Base-by-base conservation (phyloP, 495 filamentous ascomycete species). In the Penicilliopsis zonata region DNA sequence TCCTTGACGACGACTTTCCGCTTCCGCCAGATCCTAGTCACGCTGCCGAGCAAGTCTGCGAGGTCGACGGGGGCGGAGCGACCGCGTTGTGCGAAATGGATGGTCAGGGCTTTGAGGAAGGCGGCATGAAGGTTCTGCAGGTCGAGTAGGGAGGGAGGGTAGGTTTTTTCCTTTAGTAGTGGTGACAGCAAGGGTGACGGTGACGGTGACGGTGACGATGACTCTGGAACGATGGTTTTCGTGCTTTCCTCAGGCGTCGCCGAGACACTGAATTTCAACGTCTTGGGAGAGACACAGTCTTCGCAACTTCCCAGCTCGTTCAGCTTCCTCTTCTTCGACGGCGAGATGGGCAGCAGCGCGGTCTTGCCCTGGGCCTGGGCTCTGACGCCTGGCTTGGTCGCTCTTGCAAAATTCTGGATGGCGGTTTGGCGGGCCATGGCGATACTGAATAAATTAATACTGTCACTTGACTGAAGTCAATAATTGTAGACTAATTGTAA, bases 241-340 rank as follows among this genome's bases (percentile, higher is more conserved):
- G 25, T 12, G 10, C 54, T 58, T 26, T 56, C 60, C 10, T 54
- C 44, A 3, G 61, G 61, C 0, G 58, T 57, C n/a, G n/a, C n/a
- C 6, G 50, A 47, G 24, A 63, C 49, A 35, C 45, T 55, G 17
- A 65, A 42, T 23, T 54, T 54, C 8, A 66, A 37, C 9, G 61
- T 55, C 35, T 63, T 63, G 19, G 61, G 64, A 13, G 59, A 59
- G 5, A 56, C 61, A 2, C 41, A 33, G 27, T 40, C 40, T 42
- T 52, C 41, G 19, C 56, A 42, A 19, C 60, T 61, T 36, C 58
- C 52, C 25, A 63, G 37, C 38, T 65, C 59, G 32, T 58, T 49
- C 24, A 66, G 35, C 41, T 64, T 66, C 30, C 62, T 46, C 35
- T 66, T 66, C 43, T 66, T 66, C 36, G 61, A 66, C 34, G 62